Evolutionary conservation across 768 basidiomycete genomes (phyloP), one percentile per base, ranked within the genome.

Genomic region (Lactarius hatsudake): DNA sequence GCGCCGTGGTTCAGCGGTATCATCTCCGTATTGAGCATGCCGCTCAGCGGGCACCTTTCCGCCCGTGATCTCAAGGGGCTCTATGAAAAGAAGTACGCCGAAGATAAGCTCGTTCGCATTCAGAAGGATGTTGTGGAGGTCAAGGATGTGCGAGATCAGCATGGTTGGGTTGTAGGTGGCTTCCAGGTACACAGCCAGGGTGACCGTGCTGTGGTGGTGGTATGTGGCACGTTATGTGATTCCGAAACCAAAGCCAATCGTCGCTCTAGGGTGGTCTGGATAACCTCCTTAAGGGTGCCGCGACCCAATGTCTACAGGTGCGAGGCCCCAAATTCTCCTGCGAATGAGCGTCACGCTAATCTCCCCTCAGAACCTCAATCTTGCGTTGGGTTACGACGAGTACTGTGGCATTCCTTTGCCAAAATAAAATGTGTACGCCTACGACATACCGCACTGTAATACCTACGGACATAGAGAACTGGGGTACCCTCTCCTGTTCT

Each of bases 1-100:
- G 88, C 88, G 1, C 88, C 94, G 10, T 99, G 95, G 93, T 99
- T 98, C 79, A 93, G 93, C 69, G 97, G 97, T 10, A 99, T 99
- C 77, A 80, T 97, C 67, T 90, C 92, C 63, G 91, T 93, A 48
- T 81, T 89, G 54, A 93, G 89, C 38, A 87, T 94, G 71, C 95
- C 96, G 12, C 81, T 99, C 28, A 84, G 79, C 53, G 80, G 83
- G 71, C 80, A 79, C 61, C 77, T 96, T 67, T 79, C 85, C 17
- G 96, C 95, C 65, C 79, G 78, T 59, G 91, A 96, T 53, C 82
- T 98, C 26, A 79, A 81, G 51, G 79, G 79, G 68, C 77, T 95
- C 69, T 99, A 92, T 73, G 86, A 90, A 76, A 83, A 87, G 73
- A 86, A 83, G 78, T 98, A 99, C 75, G 77, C 70, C 10, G 83